phyloP scores from a whole-genome alignment of 768 basidiomycete genomes.

The Pleurotus ostreatus region DNA sequence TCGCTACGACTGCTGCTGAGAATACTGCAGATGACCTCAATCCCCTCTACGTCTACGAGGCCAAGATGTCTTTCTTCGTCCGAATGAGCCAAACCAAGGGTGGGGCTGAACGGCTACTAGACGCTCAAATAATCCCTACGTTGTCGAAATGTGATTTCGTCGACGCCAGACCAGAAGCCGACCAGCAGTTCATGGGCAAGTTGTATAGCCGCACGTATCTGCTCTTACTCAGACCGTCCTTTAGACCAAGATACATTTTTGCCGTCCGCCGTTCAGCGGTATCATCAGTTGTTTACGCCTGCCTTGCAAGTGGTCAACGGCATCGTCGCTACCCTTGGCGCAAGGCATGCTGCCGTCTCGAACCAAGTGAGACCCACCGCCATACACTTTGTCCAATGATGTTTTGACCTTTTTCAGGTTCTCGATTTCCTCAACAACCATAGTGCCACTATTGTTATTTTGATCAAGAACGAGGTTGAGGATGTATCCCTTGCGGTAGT shows the following conservation, averaged over 20 bases:
- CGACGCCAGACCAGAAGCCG: conserved; percentile 78
- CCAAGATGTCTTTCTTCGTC: conserved; percentile 87
- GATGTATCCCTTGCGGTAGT: conserved; percentile 60
- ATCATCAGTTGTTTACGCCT: conserved; percentile 88
- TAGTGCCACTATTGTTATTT: conserved; percentile 75
- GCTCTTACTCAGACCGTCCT: not conserved
- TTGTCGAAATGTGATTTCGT: conserved; percentile 85
- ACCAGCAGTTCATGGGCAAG: conserved; percentile 79
- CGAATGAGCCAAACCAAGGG: conserved; percentile 77
- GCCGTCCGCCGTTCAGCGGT: conserved; percentile 81
- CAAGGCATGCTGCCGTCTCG: conserved; percentile 59
- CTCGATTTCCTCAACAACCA: conserved; percentile 81
- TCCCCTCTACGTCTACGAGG: conserved; percentile 89
- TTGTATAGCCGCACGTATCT: not conserved
- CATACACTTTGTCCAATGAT: too few species aligned
- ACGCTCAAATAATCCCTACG: conserved; percentile 68
- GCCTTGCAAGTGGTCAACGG: conserved; percentile 78
- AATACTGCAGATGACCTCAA: conserved; percentile 73
- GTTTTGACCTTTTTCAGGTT: conserved; percentile 38
- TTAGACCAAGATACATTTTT: conserved; percentile 84
- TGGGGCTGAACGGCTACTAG: conserved; percentile 83
- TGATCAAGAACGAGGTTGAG: conserved; percentile 72
- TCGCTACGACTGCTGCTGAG: not conserved
- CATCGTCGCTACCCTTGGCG: conserved; percentile 73
- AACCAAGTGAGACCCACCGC: conserved; percentile 50